Evolutionary conservation across 805 yeast genomes (phyloP), one percentile per base, ranked within the genome.

Genomic region (Starmerella scarabaei): DNA sequence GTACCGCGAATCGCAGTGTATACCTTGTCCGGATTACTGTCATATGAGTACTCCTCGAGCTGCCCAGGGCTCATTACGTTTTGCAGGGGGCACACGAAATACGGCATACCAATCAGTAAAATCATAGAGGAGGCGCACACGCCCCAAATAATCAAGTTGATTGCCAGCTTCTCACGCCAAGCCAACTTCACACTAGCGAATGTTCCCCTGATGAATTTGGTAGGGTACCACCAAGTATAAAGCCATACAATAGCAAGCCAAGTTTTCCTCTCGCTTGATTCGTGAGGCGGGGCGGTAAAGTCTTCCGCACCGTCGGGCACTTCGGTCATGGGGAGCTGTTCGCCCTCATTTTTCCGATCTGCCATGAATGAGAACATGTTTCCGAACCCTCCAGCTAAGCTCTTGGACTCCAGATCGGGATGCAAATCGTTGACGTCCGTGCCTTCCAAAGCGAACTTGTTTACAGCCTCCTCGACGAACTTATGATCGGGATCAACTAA

Each of bases 111-210:
- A 34, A 64, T 52, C 29, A 59, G 45, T 30, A 61, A 54, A 16
- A 59, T 47, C 41, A 55, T 56, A 33, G 55, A 47, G 7, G 50
- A 51, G 3, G 47, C 54, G 40, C 68, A 64, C 30, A 60, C 42
- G 9, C 61, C 49, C 67, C 67, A 64, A 27, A 64, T 64, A 42
- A 63, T 53, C 46, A 64, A 14, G 36, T 64, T 64, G 49, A 64
- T 64, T 7, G 68, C 64, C 18, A 64, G 44, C 49, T 64, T 63
- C 38, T 63, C 68, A 17, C 67, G 50, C 68, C 68, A 64, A 1
- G 68, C 68, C 8, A 58, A 43, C 15, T 66, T 60, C 6, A 63
- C 53, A 41, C 62, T 62, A 30, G 54, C 54, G 30, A 63, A 48
- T 3, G 54, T 50, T 49, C 62, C 56, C 12, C 52, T 35, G 41